These are phyloP conservation scores for Dioszegia hungarica DNA, from an alignment of 768 basidiomycete genomes.

Conservation along the genomic window DNA sequence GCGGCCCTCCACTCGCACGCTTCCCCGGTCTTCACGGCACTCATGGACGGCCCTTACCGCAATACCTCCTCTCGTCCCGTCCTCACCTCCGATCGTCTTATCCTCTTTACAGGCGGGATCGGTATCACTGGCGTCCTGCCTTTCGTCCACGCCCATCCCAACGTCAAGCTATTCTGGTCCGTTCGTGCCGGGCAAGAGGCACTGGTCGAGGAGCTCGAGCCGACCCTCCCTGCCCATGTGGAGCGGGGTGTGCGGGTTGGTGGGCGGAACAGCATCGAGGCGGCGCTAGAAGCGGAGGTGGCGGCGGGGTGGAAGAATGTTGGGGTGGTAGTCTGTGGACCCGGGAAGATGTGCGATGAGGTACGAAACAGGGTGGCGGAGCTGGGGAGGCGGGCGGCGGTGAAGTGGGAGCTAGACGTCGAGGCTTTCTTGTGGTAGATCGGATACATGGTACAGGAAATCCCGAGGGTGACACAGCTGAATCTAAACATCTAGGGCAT, in stretches of 20 bases:
- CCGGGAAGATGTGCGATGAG: slow-evolving; percentile 4
- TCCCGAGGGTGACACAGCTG: too few species aligned
- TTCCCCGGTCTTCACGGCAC: too few species aligned
- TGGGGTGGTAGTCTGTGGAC: slow-evolving; percentile 3
- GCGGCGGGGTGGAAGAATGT: slow-evolving; percentile 2
- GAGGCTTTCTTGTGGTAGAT: slow-evolving; percentile 10
- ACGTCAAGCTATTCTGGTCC: slow-evolving; percentile 6
- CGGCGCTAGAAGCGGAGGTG: neutral
- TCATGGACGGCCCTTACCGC: slow-evolving; percentile 5
- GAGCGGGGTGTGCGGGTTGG: neutral
- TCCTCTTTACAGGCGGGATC: slow-evolving; percentile 3
- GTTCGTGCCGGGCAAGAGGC: neutral
- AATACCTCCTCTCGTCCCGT: slow-evolving; percentile 1
- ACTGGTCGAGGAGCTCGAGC: neutral
- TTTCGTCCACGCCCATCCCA: slow-evolving; percentile 7
- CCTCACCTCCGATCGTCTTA: neutral
- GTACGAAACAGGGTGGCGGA: neutral
- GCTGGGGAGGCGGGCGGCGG: neutral
- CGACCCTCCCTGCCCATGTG: neutral
- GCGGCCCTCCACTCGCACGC: neutral
- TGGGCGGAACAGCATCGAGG: neutral
- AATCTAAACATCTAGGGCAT: too few species aligned
- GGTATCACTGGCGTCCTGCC: slow-evolving; percentile 5
- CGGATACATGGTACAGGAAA: too few species aligned
- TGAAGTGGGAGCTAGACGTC: slow-evolving; percentile 5